Conservation (phyloP, 768 basidiomycete genomes). For the Chalciporus sphaerocephalus region DNA sequence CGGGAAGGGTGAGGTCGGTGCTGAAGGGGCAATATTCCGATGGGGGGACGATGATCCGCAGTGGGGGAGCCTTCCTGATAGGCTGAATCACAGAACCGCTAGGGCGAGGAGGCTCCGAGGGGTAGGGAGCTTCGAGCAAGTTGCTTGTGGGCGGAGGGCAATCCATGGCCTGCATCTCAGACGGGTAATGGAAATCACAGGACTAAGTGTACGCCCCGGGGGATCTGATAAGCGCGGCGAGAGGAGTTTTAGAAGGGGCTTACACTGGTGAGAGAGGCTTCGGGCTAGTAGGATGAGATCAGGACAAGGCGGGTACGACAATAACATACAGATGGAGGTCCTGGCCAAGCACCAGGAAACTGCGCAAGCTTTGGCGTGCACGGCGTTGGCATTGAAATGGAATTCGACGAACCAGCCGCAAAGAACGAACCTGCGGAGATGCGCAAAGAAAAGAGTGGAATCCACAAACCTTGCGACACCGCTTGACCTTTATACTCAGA, state of each 20-base stretch:
- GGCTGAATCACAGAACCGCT: conserved; percentile 10
- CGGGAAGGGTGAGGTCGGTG: conserved; percentile 29
- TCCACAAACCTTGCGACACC: conserved; percentile 14
- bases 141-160: conserved; percentile 3
- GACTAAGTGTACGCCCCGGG: background rate
- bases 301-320: background rate
- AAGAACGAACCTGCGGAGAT: background rate
- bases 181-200: background rate
- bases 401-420: background rate
- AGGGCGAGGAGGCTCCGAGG: background rate
- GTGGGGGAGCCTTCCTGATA: conserved; percentile 15
- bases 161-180: conserved; percentile 16
- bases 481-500: conserved; percentile 17
- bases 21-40: conserved; percentile 34
- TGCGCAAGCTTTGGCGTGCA: conserved; percentile 12
- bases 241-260: conserved; percentile 2
- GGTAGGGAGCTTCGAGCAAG: conserved; percentile 9
- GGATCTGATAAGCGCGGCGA: background rate
- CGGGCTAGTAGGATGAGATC: background rate
- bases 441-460: conserved; percentile 2
- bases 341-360: conserved; percentile 26
- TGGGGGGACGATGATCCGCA: conserved; percentile 32
- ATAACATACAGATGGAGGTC: conserved; percentile 15
- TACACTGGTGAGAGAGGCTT: background rate
- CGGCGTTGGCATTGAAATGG: conserved; percentile 22